Conservation (phyloP, 176 grass and related monocot genomes). For the Carex scoparia region DNA sequence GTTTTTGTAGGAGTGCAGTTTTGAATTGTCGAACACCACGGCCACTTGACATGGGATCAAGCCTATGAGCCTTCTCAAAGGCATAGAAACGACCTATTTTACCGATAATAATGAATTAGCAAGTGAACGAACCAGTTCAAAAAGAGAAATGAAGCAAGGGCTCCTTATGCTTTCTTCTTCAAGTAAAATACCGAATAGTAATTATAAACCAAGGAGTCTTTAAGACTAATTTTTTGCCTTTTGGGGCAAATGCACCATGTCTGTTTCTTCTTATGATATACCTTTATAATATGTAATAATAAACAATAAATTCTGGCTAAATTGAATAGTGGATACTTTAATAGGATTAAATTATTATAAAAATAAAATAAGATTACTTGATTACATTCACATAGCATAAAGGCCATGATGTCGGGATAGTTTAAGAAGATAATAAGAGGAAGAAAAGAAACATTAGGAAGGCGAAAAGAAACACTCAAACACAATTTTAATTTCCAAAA, state of each 20-base stretch:
- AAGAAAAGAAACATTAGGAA: no score
- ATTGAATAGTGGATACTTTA: not conserved
- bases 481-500: no score
- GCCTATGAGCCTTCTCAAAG: conserved; percentile 81
- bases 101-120: not conserved
- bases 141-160: no score
- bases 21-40: conserved; percentile 90
- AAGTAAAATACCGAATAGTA: not conserved
- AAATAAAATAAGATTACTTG: not conserved
- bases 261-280: not conserved
- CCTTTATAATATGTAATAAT: not conserved
- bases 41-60: conserved; percentile 70
- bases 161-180: not conserved
- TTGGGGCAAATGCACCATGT: not conserved
- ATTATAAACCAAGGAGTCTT: not conserved
- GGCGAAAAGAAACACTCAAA: no score
- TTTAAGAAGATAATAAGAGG: no score
- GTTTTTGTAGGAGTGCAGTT: conserved; percentile 68
- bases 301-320: not conserved
- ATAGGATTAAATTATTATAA: not conserved
- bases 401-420: no score
- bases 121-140: not conserved
- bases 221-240: not conserved
- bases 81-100: conserved; percentile 78
- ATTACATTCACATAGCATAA: not conserved